A percentile compares a stretch with the other conserved stretches of the same genome.
Evolutionary conservation across 441 rosid species (phyloP).

Genomic region (Adansonia madagascariensis): DNA sequence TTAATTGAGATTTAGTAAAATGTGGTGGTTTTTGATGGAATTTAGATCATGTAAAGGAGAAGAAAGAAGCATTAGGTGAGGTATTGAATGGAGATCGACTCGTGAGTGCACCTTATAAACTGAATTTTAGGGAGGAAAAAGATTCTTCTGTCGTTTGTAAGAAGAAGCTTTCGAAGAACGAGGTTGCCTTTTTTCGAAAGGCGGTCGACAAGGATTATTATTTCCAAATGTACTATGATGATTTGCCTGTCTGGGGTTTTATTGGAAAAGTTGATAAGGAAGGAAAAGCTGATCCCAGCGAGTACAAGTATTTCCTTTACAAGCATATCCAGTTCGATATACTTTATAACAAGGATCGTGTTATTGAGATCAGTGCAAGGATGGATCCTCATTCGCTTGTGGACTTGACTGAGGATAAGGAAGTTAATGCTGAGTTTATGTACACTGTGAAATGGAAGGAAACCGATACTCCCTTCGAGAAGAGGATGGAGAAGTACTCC

Average conservation of each 20-base stretch:
- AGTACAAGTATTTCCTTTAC: constrained; percentile 69
- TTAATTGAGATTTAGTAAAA: background rate
- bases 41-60: constrained; percentile 65
- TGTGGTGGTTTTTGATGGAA: background rate
- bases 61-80: constrained; percentile 86
- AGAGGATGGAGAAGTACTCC: constrained; percentile 87
- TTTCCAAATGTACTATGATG: constrained; percentile 89
- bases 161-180: constrained; percentile 55
- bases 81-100: constrained; percentile 81
- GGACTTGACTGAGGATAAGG: constrained; percentile 75
- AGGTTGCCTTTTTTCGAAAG: constrained; percentile 58
- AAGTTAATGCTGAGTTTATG: constrained; percentile 67
- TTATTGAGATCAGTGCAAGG: constrained; percentile 64
- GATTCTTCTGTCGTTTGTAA: constrained; percentile 64
- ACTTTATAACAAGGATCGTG: constrained; percentile 73
- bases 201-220: constrained; percentile 75
- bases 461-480: constrained; percentile 68
- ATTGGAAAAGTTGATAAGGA: constrained; percentile 82
- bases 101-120: constrained; percentile 77
- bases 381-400: constrained; percentile 68
- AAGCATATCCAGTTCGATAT: constrained; percentile 74
- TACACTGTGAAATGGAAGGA: constrained; percentile 88
- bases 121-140: constrained; percentile 62
- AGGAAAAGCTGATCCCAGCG: constrained; percentile 60
- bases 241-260: constrained; percentile 90